Percentiles rank a stretch among this genome's conserved stretches.
Conservation (phyloP, 805 yeast species). For the Lipomyces lipofer region DNA sequence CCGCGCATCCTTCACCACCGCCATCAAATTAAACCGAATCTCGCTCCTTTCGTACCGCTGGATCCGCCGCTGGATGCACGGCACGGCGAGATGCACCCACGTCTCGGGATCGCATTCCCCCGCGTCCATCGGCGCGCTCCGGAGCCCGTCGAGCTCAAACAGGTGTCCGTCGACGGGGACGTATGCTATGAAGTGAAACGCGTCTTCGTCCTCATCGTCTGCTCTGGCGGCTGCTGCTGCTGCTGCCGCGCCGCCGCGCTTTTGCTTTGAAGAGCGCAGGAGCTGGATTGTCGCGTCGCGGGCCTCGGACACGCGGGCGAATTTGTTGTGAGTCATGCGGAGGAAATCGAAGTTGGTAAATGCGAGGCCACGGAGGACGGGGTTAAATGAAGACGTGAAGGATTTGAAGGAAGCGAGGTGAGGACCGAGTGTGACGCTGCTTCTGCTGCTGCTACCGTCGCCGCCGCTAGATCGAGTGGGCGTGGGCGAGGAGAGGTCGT, state of each 20-base stretch:
- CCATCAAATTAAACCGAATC: constrained; percentile 26
- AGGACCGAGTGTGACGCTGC: constrained; percentile 7
- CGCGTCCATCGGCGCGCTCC: constrained; percentile 4
- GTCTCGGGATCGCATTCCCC: not conserved
- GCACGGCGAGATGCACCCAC: constrained; percentile 15
- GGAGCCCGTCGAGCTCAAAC: constrained; percentile 53
- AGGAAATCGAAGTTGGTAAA: constrained; percentile 17
- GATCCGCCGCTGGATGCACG: constrained; percentile 11
- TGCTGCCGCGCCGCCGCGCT: too few species aligned
- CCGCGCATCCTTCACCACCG: constrained; percentile 16
- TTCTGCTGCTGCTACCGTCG: not conserved
- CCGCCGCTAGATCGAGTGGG: not conserved
- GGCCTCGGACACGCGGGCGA: constrained; percentile 17
- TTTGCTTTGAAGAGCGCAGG: not conserved
- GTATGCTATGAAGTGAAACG: constrained; percentile 63
- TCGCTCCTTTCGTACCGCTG: constrained; percentile 14
- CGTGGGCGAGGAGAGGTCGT: too few species aligned
- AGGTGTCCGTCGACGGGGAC: constrained; percentile 47
- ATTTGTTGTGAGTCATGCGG: constrained; percentile 19
- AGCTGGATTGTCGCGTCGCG: constrained; percentile 13
- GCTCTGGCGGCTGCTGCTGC: not conserved
- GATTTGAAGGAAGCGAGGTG: constrained; percentile 7
- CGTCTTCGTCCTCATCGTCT: constrained; percentile 38
- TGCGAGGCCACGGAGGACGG: constrained; percentile 24
- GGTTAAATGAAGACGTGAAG: constrained; percentile 17